phyloP scores from a whole-genome alignment of 2,329 filamentous ascomycete species.

The Coniella lustricola region DNA sequence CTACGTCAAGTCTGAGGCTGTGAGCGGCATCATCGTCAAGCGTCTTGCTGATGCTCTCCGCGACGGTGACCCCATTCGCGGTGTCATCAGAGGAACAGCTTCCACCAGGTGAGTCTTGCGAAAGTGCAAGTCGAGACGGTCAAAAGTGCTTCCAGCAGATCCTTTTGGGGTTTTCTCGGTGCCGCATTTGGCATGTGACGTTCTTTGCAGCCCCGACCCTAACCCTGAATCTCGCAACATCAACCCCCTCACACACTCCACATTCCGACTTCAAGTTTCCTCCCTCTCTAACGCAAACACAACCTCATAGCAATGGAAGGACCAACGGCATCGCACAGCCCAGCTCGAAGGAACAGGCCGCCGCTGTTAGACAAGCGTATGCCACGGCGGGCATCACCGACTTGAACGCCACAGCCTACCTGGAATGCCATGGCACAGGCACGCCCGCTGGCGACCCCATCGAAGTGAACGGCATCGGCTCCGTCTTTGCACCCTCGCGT shows the following conservation, averaged over 20 bases:
- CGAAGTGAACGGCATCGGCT: constrained; percentile 21
- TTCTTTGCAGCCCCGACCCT: too few species aligned
- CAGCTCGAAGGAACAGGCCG: neutral
- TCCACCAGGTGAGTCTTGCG: neutral
- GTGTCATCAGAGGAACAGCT: neutral
- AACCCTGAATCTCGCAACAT: too few species aligned
- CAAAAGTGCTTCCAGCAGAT: too few species aligned
- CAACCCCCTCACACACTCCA: too few species aligned
- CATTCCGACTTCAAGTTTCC: too few species aligned
- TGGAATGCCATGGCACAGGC: constrained; percentile 30
- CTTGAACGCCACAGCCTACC: constrained; percentile 4
- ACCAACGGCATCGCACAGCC: neutral
- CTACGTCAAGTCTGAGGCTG: constrained; percentile 24
- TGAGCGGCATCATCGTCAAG: neutral
- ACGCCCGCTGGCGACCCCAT: constrained; percentile 28
- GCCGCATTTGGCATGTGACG: too few species aligned
- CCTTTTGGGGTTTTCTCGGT: too few species aligned
- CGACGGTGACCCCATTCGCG: neutral
- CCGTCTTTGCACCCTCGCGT: neutral
- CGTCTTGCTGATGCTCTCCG: neutral
- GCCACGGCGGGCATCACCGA: constrained; percentile 9
- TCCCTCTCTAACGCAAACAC: too few species aligned
- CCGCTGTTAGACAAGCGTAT: neutral
- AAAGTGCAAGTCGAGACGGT: too few species aligned
- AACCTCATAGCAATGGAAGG: neutral